Conservation (phyloP, 2,329 filamentous ascomycete genomes). For the Xylariaceae sp. region DNA sequence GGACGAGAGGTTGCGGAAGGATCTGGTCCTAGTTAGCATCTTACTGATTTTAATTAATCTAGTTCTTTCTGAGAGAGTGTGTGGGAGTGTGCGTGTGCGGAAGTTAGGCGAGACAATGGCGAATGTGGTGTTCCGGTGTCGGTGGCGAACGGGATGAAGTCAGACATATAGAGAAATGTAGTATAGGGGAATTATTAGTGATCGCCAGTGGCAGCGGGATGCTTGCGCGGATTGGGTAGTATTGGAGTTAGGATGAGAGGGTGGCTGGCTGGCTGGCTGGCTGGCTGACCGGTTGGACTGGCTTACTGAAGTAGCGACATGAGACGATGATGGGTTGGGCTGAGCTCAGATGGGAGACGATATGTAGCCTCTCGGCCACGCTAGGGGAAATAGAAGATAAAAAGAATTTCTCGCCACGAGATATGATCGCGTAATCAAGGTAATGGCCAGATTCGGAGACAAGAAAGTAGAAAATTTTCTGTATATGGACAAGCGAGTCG, state of each 20-base stretch:
- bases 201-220: slow-evolving; percentile 9
- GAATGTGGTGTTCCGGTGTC: background rate
- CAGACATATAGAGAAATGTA: slow-evolving; percentile 4
- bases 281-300: background rate
- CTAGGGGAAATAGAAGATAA: slow-evolving; percentile 11
- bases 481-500: background rate
- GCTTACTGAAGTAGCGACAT: slow-evolving; percentile 34
- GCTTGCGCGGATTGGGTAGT: slow-evolving; percentile 10
- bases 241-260: slow-evolving; percentile 6
- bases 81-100: too few relatives aligned
- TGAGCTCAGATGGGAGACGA: slow-evolving; percentile 23
- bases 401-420: background rate
- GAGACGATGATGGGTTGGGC: slow-evolving; percentile 13
- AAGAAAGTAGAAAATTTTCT: background rate
- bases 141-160: background rate
- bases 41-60: background rate
- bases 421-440: background rate
- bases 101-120: background rate
- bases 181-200: slow-evolving; percentile 3
- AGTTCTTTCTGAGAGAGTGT: background rate
- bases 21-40: slow-evolving; percentile 47
- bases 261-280: slow-evolving; percentile 10
- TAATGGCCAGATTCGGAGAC: background rate
- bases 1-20: slow-evolving; percentile 74
- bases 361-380: slow-evolving; percentile 17